These are phyloP conservation scores for Panaeolus cyanescens DNA, from an alignment of 768 basidiomycete species.

Conservation along the genomic window DNA sequence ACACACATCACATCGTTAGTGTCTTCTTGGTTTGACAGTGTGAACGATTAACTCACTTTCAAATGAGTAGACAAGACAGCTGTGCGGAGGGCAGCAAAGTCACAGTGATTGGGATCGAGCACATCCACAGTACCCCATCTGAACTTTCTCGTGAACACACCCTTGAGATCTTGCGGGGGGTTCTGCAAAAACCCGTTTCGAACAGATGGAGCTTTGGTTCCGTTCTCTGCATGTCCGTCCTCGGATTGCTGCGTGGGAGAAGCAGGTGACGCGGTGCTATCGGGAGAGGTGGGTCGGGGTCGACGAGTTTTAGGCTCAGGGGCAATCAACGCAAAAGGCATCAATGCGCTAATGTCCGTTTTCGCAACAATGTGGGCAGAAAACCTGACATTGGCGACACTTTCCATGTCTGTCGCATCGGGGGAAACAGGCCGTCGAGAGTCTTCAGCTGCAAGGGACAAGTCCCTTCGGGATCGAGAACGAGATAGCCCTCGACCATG, in stretches of 20 bases:
- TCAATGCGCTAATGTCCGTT: slow-evolving; percentile 52
- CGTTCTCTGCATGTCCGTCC: slow-evolving; percentile 40
- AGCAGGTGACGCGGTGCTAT: slow-evolving; percentile 27
- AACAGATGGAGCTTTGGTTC: slow-evolving; percentile 38
- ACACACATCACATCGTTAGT: slow-evolving; percentile 1
- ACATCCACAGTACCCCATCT: slow-evolving; percentile 91
- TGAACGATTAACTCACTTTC: slow-evolving; percentile 53
- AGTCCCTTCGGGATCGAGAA: slow-evolving; percentile 73
- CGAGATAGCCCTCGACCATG: slow-evolving; percentile 52
- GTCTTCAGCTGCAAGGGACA: slow-evolving; percentile 57
- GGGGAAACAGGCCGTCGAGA: slow-evolving; percentile 58
- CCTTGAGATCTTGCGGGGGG: slow-evolving; percentile 69
- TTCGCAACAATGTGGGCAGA: slow-evolving; percentile 70
- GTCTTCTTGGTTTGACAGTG: not conserved
- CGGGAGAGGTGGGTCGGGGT: slow-evolving; percentile 36
- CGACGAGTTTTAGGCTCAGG: slow-evolving; percentile 58
- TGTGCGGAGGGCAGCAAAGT: slow-evolving; percentile 83
- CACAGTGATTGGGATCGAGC: slow-evolving; percentile 82
- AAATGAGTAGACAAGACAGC: slow-evolving; percentile 84
- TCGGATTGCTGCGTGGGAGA: slow-evolving; percentile 40
- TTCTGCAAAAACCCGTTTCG: slow-evolving; percentile 46
- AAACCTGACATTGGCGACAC: slow-evolving; percentile 76
- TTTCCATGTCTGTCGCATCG: slow-evolving; percentile 63
- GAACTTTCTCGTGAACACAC: slow-evolving; percentile 77
- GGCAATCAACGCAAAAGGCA: slow-evolving; percentile 82